phyloP scores from a whole-genome alignment of 805 yeast species.

The Candida tallmaniae region DNA sequence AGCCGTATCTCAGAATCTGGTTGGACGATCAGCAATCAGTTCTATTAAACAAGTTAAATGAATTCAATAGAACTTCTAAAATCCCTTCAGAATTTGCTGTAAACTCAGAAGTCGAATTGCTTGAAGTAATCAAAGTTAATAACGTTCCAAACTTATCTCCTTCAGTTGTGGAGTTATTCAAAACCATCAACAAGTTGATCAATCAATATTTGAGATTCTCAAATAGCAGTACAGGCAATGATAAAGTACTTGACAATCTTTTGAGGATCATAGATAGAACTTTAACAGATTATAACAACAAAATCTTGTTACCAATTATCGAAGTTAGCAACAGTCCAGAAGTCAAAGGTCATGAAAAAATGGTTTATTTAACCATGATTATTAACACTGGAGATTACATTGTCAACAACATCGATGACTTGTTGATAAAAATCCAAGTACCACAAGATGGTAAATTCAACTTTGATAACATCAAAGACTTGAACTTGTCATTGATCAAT shows the following conservation, averaged over 20 bases:
- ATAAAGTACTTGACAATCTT: constrained; percentile 50
- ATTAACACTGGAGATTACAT: constrained; percentile 90
- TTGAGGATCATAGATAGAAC: constrained; percentile 70
- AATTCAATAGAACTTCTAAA: constrained; percentile 56
- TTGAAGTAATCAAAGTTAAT: constrained; percentile 38
- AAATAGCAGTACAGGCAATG: constrained; percentile 42
- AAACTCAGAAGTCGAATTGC: constrained; percentile 20
- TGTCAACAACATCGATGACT: constrained; percentile 68
- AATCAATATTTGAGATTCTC: constrained; percentile 51
- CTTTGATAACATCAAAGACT: constrained; percentile 54
- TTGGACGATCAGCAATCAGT: constrained; percentile 73
- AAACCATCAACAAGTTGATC: constrained; percentile 67
- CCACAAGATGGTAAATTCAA: too few relatives aligned
- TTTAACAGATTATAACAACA: constrained; percentile 43
- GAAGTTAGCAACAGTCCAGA: constrained; percentile 31
- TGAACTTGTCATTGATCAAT: constrained; percentile 55
- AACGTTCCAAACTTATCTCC: constrained; percentile 67
- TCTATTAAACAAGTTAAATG: constrained; percentile 57
- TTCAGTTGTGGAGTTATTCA: constrained; percentile 83
- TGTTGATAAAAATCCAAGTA: constrained; percentile 52
- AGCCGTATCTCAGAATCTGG: constrained; percentile 84
- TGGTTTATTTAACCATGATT: constrained; percentile 63
- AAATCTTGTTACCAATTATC: constrained; percentile 29
- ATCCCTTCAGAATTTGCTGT: constrained; percentile 38
- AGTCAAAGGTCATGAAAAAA: constrained; percentile 53